Evolutionary conservation across 75 land plant species (phyloP).

Genomic region (Adiantum capillusveneris): DNA sequence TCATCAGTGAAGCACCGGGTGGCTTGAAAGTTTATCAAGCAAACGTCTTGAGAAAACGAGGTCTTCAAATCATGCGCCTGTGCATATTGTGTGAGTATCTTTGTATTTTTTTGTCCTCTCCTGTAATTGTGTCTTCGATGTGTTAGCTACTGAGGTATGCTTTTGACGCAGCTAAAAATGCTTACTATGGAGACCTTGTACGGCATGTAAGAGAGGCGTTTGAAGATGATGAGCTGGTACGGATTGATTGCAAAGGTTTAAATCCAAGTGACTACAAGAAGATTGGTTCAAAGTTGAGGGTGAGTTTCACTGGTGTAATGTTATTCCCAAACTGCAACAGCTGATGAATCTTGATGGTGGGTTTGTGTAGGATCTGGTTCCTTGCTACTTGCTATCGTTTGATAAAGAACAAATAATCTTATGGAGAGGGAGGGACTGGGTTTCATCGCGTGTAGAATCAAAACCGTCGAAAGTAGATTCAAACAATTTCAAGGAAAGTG

Average conservation of each 20-base stretch:
- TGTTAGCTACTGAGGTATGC: neutral
- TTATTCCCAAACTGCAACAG: neutral
- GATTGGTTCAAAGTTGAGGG: slow-evolving; percentile 85
- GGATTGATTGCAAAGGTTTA: slow-evolving; percentile 62
- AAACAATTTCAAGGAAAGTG: no score
- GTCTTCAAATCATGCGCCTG: slow-evolving; percentile 45
- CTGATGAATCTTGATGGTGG: neutral
- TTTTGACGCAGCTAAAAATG: slow-evolving; percentile 59
- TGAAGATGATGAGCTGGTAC: slow-evolving; percentile 57
- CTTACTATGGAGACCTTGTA: slow-evolving; percentile 74
- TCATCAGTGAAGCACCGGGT: slow-evolving; percentile 63
- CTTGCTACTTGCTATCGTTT: slow-evolving; percentile 69
- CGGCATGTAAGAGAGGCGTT: slow-evolving; percentile 64
- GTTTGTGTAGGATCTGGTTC: slow-evolving; percentile 70
- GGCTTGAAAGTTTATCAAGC: slow-evolving; percentile 62
- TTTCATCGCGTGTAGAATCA: no score
- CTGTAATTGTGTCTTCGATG: neutral
- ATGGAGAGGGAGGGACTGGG: slow-evolving; percentile 71
- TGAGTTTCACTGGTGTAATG: slow-evolving; percentile 5
- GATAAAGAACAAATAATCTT: slow-evolving; percentile 63
- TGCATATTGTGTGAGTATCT: slow-evolving; percentile 45
- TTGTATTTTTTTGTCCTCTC: neutral
- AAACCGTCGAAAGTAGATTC: no score
- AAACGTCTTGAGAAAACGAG: slow-evolving; percentile 42
- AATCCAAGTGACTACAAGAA: slow-evolving; percentile 68